phyloP scores from a whole-genome alignment of 495 filamentous ascomycete genomes.

The Aspergillus indologenus region DNA sequence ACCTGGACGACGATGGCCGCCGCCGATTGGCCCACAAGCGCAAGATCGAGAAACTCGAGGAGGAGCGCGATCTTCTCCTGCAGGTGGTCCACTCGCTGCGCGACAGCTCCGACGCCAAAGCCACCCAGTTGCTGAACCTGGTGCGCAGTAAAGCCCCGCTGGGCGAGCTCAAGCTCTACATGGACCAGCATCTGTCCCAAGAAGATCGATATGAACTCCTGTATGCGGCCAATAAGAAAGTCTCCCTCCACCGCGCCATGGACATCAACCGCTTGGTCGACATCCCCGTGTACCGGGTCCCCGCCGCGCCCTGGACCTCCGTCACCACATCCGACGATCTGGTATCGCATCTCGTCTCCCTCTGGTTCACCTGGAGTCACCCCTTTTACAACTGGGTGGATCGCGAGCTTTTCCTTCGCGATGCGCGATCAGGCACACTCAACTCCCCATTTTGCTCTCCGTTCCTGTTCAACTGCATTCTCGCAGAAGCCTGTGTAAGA shows the following conservation, averaged over 20 bases:
- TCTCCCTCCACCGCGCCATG: slow-evolving; percentile 11
- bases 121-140: slow-evolving; percentile 17
- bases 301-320: slow-evolving; percentile 39
- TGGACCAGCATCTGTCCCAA: not conserved
- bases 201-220: not conserved
- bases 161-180: slow-evolving; percentile 15
- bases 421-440: slow-evolving; percentile 27
- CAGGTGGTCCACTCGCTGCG: slow-evolving; percentile 22
- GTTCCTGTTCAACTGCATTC: slow-evolving; percentile 43
- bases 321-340: slow-evolving; percentile 38
- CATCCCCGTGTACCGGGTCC: slow-evolving; percentile 24
- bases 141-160: slow-evolving; percentile 23
- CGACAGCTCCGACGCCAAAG: slow-evolving; percentile 11
- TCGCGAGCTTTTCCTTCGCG: slow-evolving; percentile 34
- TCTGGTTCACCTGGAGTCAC: slow-evolving; percentile 44
- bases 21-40: slow-evolving; percentile 24
- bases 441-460: slow-evolving; percentile 37
- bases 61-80: slow-evolving; percentile 24
- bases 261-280: slow-evolving; percentile 17
- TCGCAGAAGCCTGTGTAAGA: slow-evolving; percentile 38
- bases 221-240: not conserved
- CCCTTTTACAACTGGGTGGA: slow-evolving; percentile 35
- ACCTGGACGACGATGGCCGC: slow-evolving; percentile 26
- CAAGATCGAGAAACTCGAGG: slow-evolving; percentile 24
- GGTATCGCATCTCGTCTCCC: slow-evolving; percentile 40